Conservation (phyloP, 805 yeast genomes). For the Lachancea cidri region DNA sequence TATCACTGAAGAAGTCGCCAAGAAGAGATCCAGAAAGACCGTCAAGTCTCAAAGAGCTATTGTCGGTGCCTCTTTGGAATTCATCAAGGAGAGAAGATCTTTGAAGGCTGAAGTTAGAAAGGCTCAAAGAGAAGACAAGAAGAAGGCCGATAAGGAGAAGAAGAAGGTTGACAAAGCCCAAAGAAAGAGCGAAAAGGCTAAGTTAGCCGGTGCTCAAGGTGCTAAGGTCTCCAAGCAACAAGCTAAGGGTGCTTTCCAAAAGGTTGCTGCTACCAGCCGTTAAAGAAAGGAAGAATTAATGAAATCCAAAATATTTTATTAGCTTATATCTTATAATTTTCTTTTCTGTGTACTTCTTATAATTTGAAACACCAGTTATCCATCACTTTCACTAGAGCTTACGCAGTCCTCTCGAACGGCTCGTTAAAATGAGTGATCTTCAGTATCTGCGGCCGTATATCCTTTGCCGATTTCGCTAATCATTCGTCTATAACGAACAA, state of each 20-base stretch:
- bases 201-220: constrained; percentile 70
- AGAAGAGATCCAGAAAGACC: constrained; percentile 95
- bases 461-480: too few relatives aligned
- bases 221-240: constrained; percentile 87
- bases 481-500: too few relatives aligned
- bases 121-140: constrained; percentile 93
- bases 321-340: constrained; percentile 6
- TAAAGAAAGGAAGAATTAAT: constrained; percentile 38
- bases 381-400: not conserved
- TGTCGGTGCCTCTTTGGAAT: constrained; percentile 98
- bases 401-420: too few relatives aligned
- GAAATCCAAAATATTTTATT: constrained; percentile 1
- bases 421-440: too few relatives aligned
- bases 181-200: constrained; percentile 93
- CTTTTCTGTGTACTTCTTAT: constrained; percentile 9
- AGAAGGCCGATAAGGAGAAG: constrained; percentile 76
- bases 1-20: constrained; percentile 95
- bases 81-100: constrained; percentile 96
- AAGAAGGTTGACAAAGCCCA: constrained; percentile 89
- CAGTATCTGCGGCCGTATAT: too few relatives aligned
- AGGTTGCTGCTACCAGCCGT: constrained; percentile 96
- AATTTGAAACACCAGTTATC: constrained; percentile 7
- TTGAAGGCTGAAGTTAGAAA: constrained; percentile 96
- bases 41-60: constrained; percentile 98
- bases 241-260: constrained; percentile 97